These are phyloP conservation scores for Starmerella bombicola DNA, from an alignment of 805 yeast genomes.

Conservation along the genomic window DNA sequence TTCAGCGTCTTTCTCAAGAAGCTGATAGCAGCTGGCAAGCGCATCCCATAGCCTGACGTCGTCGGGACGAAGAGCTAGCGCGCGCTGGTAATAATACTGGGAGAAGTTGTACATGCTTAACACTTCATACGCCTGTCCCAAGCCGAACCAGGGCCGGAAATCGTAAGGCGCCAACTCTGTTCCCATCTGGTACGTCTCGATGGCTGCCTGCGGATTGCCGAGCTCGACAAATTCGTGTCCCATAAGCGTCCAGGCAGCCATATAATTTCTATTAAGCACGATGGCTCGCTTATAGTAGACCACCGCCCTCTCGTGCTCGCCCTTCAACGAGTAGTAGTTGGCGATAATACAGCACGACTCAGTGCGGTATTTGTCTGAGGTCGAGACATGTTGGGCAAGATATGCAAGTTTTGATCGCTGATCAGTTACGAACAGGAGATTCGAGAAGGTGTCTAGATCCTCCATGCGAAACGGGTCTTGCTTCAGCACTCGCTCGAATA, in stretches of 20 bases:
- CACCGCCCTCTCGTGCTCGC: constrained; percentile 91
- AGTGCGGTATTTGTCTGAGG: constrained; percentile 75
- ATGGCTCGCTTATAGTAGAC: constrained; percentile 85
- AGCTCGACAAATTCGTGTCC: constrained; percentile 97
- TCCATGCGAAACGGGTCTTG: constrained; percentile 79
- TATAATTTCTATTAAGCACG: constrained; percentile 61
- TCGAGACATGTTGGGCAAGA: constrained; percentile 72
- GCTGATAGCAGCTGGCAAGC: constrained; percentile 76
- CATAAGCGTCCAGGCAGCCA: constrained; percentile 95
- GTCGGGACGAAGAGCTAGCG: constrained; percentile 73
- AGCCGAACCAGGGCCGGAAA: constrained; percentile 95
- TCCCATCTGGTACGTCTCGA: constrained; percentile 86
- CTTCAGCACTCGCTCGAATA: constrained; percentile 62
- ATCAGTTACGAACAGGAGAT: constrained; percentile 87
- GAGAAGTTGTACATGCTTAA: constrained; percentile 90
- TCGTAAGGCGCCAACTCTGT: constrained; percentile 81
- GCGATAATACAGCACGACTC: constrained; percentile 93
- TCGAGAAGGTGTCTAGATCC: constrained; percentile 87
- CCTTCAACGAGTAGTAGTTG: constrained; percentile 79
- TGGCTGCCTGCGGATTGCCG: constrained; percentile 94
- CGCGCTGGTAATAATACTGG: constrained; percentile 79
- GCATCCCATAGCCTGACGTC: constrained; percentile 97
- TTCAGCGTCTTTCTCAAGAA: constrained; percentile 54
- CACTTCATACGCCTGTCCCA: constrained; percentile 96
- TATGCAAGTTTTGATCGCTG: constrained; percentile 71